Base-by-base conservation (phyloP, 768 basidiomycete genomes). In the Agaricus sinodeliciosus region DNA sequence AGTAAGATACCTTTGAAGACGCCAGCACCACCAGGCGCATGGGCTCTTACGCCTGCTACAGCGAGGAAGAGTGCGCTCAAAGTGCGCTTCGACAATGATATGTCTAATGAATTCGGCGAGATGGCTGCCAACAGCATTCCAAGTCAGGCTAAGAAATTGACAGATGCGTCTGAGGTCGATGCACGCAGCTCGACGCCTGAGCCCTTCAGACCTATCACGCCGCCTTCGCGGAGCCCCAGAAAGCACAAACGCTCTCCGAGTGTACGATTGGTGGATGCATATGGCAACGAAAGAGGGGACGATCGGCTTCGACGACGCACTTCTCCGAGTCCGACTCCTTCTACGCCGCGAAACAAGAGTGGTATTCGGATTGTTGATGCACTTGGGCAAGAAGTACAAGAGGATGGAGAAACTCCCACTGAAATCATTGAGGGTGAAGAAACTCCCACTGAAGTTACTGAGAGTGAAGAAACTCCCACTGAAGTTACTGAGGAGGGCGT, bases 241-340 rank as follows among this genome's bases (percentile, higher is more conserved):
- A 80, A 74, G 62, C 52, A 43, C 13, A 47, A 42, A 40, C 26
- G 52, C 9, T 72, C 76, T 0, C 74, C 78, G 5, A 71, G 71
- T 45, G 73, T 90, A 34, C 78, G 85, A 22, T 61, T 89, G n/a
- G 68, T 90, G 25, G 87, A 90, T 66, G 84, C 82, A 7, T 89
- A 78, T 62, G 87, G 87, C 8, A 69, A 79, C 40, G 76, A 81
- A 62, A 65, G 67, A 56, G 48, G 46, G 16, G 48, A 57, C 34
- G 57, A 52, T 22, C 12, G 7, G 8, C 39, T 22, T 13, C 27
- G 27, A 36, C 57, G 43, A 31, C 37, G 55, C 2, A 53, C 52
- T 36, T 43, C 48, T 36, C 48, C 58, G 22, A 42, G 55, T 13
- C 51, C 55, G 1, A 51, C 47, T 31, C 45, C 48, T 45, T 39